phyloP scores from a whole-genome alignment of 345 rosid species.

The Populus davidiana region DNA sequence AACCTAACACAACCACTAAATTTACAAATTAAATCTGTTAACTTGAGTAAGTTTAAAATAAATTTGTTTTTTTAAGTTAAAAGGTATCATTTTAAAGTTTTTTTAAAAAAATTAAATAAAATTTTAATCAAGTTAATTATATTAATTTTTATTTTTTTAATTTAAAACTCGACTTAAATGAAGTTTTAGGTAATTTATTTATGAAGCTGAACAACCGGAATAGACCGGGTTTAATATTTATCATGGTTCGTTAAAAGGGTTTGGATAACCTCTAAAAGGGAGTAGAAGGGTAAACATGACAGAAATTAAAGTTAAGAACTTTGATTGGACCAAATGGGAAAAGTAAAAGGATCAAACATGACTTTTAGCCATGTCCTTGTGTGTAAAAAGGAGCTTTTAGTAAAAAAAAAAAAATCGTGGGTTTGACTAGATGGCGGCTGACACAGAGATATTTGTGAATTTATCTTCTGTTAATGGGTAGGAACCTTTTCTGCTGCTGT shows the following conservation, averaged over 20 bases:
- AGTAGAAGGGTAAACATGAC: not conserved
- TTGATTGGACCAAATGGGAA: not conserved
- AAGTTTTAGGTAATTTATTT: no score
- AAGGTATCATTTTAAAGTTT: no score
- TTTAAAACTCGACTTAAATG: no score
- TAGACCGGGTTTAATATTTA: no score
- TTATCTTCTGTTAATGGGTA: not conserved
- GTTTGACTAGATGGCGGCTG: not conserved
- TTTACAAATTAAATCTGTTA: no score
- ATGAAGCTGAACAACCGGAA: no score
- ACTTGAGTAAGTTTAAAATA: no score
- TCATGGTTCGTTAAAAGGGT: not conserved
- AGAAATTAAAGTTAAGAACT: not conserved
- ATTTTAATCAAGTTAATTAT: rapidly evolving
- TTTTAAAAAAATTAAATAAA: no score
- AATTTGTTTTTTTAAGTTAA: no score
- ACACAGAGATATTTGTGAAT: not conserved
- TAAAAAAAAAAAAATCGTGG: not conserved
- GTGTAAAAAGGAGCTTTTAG: not conserved
- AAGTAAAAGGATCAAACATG: not conserved
- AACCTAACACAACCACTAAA: no score
- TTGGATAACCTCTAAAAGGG: not conserved
- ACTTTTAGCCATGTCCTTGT: not conserved
- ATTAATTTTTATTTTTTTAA: no score
- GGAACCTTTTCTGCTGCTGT: not conserved